Base-by-base conservation (phyloP, 345 rosid genomes). In the Populus nigra region DNA sequence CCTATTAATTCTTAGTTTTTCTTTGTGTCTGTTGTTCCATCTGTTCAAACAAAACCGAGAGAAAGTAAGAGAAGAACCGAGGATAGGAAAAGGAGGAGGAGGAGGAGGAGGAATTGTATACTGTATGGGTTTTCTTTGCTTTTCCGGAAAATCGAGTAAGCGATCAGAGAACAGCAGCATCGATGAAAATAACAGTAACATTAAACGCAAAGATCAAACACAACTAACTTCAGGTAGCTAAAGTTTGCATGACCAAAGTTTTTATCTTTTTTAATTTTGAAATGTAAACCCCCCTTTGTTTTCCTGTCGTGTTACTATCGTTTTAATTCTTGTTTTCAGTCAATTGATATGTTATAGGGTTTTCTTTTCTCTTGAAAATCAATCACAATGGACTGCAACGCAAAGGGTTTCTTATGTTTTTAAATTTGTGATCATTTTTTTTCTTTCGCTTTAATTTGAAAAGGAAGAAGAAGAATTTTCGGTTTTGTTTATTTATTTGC, bases 71-170 rank as follows among this genome's bases (percentile, higher is more conserved):
- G 27, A 72, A 35, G 36, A 55, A 35, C 38, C 73, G 65, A 69
- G 38, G 36, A 33, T 33, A 33, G 36, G 53, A 47, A 36, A 35
- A 73, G 69, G 15, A 39, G 35, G 73, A 49, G 33, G 33, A 31
- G 12, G 49, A 39, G 35, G 73, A 61, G 33, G 33, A 31, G 15
- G 53, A 43, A 43, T 13, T 43, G 13, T 43, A 43, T 43, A 4
- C 33, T 50, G 15, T 53, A 91, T 93, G 98, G 93, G 90, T 63
- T 93, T 96, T 80, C 90, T 91, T 79, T 45, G 90, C 66, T 92
- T 86, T 70, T 9, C 81, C 74, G 83, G 84, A 61, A 81, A 82
- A 81, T 81, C 90, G 9, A 83, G 62, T 74, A 85, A 79, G 79
- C 84, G 85, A 80, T 75, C 86, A 49, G 88, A 82, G 65, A 80